Conservation (phyloP, 1,284 basidiomycete genomes). For the Leccinum fallax region DNA sequence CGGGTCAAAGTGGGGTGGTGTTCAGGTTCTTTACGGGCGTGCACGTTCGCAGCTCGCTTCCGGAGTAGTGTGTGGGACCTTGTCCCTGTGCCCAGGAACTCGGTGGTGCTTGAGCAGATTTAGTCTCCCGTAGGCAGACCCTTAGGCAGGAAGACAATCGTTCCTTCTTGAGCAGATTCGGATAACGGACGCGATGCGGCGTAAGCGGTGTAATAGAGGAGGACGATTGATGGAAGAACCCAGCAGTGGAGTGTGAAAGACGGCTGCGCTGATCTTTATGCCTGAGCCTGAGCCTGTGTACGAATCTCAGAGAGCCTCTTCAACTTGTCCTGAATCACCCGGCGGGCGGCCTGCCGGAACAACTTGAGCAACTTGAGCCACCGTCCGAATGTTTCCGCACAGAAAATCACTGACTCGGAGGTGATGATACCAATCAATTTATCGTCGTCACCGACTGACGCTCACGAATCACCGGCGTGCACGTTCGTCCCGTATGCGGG, state of each 20-base stretch:
- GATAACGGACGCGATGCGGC: background rate
- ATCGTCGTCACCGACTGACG: background rate
- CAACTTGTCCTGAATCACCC: background rate
- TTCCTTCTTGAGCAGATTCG: background rate
- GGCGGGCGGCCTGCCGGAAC: background rate
- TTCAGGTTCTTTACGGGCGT: background rate
- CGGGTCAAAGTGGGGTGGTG: background rate
- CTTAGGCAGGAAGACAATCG: too few species aligned
- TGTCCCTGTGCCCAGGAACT: background rate
- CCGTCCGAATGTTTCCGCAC: background rate
- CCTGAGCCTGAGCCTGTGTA: background rate
- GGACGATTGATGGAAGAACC: background rate
- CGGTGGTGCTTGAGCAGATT: background rate
- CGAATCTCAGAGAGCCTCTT: background rate
- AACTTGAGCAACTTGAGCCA: background rate
- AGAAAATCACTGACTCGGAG: background rate
- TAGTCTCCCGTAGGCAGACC: too few species aligned
- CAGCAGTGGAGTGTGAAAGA: background rate
- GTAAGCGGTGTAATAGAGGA: background rate
- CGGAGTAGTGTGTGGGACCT: background rate
- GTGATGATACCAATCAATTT: background rate
- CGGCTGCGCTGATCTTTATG: background rate
- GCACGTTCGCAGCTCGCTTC: background rate
- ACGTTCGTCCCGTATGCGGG: constrained; percentile 5
- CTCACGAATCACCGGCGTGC: constrained; percentile 1